Evolutionary conservation across 805 yeast genomes (phyloP), one percentile per base, ranked within the genome.

Genomic region (Monosporozyma yasuniensis): DNA sequence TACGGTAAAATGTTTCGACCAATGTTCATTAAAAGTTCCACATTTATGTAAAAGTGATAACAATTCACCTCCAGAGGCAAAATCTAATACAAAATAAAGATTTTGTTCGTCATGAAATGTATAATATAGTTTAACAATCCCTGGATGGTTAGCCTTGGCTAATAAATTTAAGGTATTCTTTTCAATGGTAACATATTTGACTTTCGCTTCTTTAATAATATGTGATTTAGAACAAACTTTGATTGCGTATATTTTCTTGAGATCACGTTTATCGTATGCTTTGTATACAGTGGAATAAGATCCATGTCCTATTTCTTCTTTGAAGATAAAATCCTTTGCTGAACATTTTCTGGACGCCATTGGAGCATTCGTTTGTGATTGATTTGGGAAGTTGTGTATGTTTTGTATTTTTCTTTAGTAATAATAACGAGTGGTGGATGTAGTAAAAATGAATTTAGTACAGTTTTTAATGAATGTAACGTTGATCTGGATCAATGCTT

Each of bases 11-110:
- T 88, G 93, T 59, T 79, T 79, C 45, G 89, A 73, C 56, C 93
- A 81, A 2, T 68, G 67, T 60, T 88, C 95, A 60, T 83, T 82
- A 34, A 91, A 71, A 2, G 89, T 80, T 8, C 96, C 96, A 55
- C 78, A 71, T 59, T 80, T 81, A 53, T 90, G 80, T 48, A 93
- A 81, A 48, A 91, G 73, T 1, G 88, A 79, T 34, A 93, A 73
- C 46, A 93, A 71, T 67, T 93, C 99, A n/a, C 99, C 99, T 59
- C 89, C 87, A 52, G 91, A 84, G 2, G 98, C 98, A 63, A 82
- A 86, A 66, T 93, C 98, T 48, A 93, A 77, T 35, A 91, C 99
- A 66, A 90, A 93, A 64, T 88, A 93, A 37, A 93, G 71, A 32
- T 88, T 83, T 52, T 80, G 77, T 43, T 86, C 87, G 65, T 93